These are phyloP conservation scores for Acarospora socialis DNA, from an alignment of 2,329 filamentous ascomycete species.

Conservation along the genomic window DNA sequence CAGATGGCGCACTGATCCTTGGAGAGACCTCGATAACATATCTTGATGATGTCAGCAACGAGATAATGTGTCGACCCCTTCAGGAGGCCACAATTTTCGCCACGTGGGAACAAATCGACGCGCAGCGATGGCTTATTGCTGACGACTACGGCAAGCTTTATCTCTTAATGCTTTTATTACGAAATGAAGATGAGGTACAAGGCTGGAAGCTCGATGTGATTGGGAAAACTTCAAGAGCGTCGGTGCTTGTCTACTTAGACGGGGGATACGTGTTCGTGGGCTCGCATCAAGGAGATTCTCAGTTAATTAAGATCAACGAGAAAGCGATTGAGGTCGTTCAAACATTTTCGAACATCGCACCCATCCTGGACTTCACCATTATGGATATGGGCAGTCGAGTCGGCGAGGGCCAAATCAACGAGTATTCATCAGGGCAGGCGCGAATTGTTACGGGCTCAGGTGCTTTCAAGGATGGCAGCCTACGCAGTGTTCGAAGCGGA, in stretches of 20 bases:
- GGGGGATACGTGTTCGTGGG: conserved; percentile 66
- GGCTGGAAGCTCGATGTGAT: conserved; percentile 58
- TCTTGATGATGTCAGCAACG: conserved; percentile 72
- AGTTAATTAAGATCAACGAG: conserved; percentile 53
- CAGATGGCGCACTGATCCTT: conserved; percentile 59
- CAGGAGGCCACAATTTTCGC: conserved; percentile 72
- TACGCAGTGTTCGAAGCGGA: conserved; percentile 83
- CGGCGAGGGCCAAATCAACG: conserved; percentile 64
- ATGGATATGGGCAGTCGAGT: conserved; percentile 91
- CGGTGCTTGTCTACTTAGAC: conserved; percentile 63
- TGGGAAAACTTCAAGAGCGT: conserved; percentile 59
- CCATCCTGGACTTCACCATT: conserved; percentile 82
- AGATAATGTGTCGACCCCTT: conserved; percentile 50
- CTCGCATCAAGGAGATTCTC: conserved; percentile 85
- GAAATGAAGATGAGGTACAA: conserved; percentile 49
- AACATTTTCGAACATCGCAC: conserved; percentile 69
- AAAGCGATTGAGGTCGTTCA: conserved; percentile 56
- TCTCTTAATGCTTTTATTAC: conserved; percentile 63
- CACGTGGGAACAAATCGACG: conserved; percentile 78
- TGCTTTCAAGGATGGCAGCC: conserved; percentile 72
- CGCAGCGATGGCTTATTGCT: conserved; percentile 68
- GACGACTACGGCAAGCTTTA: conserved; percentile 84
- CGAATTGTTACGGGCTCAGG: conserved; percentile 87
- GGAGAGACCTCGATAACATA: conserved; percentile 75
- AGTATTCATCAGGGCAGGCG: conserved; percentile 90